Percentiles rank a stretch among this genome's conserved stretches.
phyloP scores from a whole-genome alignment of 345 rosid genomes.

The Raphanus raphanistrum region DNA sequence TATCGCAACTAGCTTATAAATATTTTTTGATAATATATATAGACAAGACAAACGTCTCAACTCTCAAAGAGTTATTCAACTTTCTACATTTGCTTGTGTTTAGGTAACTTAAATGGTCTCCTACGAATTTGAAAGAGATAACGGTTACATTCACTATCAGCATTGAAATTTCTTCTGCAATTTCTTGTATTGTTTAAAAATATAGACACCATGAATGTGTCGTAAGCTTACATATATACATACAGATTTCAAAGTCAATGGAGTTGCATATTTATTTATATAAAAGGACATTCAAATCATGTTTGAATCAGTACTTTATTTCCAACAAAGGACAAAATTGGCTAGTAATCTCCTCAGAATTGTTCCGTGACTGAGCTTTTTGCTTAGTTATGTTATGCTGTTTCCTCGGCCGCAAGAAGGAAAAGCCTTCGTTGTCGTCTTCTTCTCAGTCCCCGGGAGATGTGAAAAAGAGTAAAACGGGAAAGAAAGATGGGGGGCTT shows the following conservation, averaged over 20 bases:
- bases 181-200: neutral
- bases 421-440: neutral
- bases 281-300: neutral
- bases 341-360: neutral
- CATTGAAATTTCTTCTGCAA: neutral
- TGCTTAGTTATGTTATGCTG: slow-evolving; percentile 8
- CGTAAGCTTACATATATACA: neutral
- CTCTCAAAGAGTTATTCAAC: neutral
- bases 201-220: neutral
- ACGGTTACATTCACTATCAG: slow-evolving; percentile 6
- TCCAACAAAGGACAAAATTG: neutral
- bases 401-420: slow-evolving; percentile 11
- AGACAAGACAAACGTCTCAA: neutral
- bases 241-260: neutral
- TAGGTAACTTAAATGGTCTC: neutral
- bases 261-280: neutral
- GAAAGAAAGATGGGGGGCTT: slow-evolving; percentile 25
- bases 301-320: neutral
- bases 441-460: neutral
- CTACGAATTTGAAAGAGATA: neutral
- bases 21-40: neutral
- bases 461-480: slow-evolving; percentile 14
- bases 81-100: neutral
- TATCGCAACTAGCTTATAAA: slow-evolving; percentile 13
- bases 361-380: neutral